Conservation (phyloP, 2,329 filamentous ascomycete genomes). For the Scleromitrula shiraiana region DNA sequence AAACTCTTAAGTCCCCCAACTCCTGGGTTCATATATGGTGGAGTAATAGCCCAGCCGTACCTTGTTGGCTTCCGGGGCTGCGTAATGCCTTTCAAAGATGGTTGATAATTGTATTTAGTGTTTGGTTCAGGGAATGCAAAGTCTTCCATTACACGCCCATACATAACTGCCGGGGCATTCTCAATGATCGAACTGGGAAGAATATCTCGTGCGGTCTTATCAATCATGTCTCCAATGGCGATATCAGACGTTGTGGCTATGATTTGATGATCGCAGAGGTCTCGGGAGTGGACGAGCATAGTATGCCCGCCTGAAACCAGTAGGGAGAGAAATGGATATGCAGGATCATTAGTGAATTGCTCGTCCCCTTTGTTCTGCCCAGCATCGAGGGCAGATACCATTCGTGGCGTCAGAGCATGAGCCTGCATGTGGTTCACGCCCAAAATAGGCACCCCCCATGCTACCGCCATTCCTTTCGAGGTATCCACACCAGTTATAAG, state of each 20-base stretch:
- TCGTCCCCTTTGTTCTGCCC: neutral
- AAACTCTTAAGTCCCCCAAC: constrained; percentile 31
- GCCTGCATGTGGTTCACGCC: constrained; percentile 97
- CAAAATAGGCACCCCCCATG: constrained; percentile 74
- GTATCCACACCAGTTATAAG: constrained; percentile 71
- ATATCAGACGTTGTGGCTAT: constrained; percentile 69
- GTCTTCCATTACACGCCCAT: constrained; percentile 68
- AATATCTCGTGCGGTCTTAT: constrained; percentile 75
- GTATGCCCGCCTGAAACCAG: constrained; percentile 92
- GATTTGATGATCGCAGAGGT: constrained; percentile 61
- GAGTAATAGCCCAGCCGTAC: constrained; percentile 61
- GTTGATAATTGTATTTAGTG: constrained; percentile 38
- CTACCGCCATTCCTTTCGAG: constrained; percentile 79
- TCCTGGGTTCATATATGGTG: constrained; percentile 53
- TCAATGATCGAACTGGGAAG: constrained; percentile 54
- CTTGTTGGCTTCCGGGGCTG: constrained; percentile 39
- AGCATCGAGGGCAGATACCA: constrained; percentile 54
- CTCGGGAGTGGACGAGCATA: constrained; percentile 67
- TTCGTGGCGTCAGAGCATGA: constrained; percentile 79
- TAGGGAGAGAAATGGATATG: constrained; percentile 79
- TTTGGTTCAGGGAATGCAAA: constrained; percentile 60
- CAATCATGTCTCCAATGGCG: constrained; percentile 82
- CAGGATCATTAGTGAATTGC: constrained; percentile 32
- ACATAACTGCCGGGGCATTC: constrained; percentile 58
- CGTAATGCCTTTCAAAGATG: constrained; percentile 42